Base-by-base conservation (phyloP, 1,139 yeast genomes). In the Diutina rugosa region DNA sequence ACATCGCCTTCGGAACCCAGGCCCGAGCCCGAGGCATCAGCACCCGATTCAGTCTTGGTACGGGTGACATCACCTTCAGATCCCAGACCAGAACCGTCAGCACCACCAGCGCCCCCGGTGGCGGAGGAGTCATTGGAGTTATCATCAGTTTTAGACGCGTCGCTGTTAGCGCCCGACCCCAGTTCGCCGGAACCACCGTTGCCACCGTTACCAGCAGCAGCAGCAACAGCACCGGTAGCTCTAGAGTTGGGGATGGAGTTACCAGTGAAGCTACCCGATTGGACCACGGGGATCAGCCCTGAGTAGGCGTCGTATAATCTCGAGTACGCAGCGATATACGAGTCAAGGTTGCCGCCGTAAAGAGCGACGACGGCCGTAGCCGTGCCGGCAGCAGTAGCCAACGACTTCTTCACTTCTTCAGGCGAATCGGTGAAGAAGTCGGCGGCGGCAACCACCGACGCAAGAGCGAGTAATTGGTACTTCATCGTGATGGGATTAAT, bases 391-490 rank as follows among this genome's bases (percentile, higher is more conserved):
- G 35, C 51, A 9, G 16, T 16, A 29, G 28, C 35, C 18, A 47
- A 28, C 12, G 51, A 47, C n/a, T 26, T 47, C 38, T 47, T 47
- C 53, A 49, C 14, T 6, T 49, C 29, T 30, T 30, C 41, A 7
- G 53, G 53, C 10, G 41, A 14, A 12, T 16, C 41, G 32, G 53
- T 49, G 29, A 32, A n/a, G 45, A 30, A 49, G 35, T 30, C 41
- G 8, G 28, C 44, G 29, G 53, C 53, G 29, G 28, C 44, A 14
- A 29, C 53, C 16, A 14, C 51, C 28, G 44, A 7, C 7, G 53
- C 53, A 16, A 49, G 53, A 30, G 53, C 53, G 29, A 49, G 21
- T 38, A 49, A 49, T 49, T 32, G 53, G 45, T 49, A 49, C 44
- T 32, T 49, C 53, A 49, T 49, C 8, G 5, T 29, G 53, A 16